phyloP scores from a whole-genome alignment of 345 rosid species.

The Nephelium lappaceum region DNA sequence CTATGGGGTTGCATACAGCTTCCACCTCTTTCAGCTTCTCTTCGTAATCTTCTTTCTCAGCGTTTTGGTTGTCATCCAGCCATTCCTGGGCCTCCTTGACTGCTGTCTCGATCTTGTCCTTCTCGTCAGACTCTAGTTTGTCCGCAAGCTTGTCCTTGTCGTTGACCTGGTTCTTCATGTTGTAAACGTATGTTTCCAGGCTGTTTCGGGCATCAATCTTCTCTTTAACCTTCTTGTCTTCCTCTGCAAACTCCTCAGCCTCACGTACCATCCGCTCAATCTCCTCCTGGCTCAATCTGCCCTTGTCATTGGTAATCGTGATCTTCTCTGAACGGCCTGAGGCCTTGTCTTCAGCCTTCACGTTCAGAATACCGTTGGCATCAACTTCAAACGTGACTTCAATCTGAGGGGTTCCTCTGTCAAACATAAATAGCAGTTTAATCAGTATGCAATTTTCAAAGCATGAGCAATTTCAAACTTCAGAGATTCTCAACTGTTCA shows the following conservation, averaged over 20 bases:
- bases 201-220: constrained; percentile 34
- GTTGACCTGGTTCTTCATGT: constrained; percentile 19
- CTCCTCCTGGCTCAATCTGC: constrained; percentile 8
- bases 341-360: constrained; percentile 15
- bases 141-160: constrained; percentile 33
- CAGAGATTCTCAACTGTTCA: background rate
- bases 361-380: constrained; percentile 9
- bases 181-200: constrained; percentile 32
- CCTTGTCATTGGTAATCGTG: constrained; percentile 8
- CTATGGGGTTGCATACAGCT: constrained; percentile 33
- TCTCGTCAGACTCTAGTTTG: constrained; percentile 33
- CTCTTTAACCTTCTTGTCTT: constrained; percentile 22
- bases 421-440: background rate
- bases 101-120: constrained; percentile 31
- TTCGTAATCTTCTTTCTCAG: constrained; percentile 31
- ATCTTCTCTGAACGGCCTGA: background rate
- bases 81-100: constrained; percentile 23
- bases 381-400: constrained; percentile 16
- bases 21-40: constrained; percentile 31
- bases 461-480: background rate
- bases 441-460: background rate
- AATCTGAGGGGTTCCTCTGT: constrained; percentile 3
- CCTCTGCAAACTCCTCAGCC: constrained; percentile 22
- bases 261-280: constrained; percentile 12
- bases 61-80: constrained; percentile 36